phyloP scores from a whole-genome alignment of 768 basidiomycete genomes.

The Termitomyces heimii region DNA sequence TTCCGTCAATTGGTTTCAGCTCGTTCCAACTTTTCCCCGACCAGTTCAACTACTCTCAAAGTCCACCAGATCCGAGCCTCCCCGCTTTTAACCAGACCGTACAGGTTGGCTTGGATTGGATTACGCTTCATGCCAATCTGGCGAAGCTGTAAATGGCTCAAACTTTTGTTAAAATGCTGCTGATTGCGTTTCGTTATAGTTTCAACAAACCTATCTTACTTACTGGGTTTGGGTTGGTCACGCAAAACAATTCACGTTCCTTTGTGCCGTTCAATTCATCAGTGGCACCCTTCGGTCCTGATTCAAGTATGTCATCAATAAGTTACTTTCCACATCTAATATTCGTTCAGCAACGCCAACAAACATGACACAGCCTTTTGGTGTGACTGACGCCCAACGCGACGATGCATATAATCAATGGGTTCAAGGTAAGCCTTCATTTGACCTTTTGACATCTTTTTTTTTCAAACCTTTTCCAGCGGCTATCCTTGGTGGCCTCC shows the following conservation, averaged over 20 bases:
- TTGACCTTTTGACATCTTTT: background rate
- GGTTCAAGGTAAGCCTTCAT: constrained; percentile 32
- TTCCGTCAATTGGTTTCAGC: constrained; percentile 50
- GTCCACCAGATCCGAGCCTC: constrained; percentile 39
- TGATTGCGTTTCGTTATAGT: constrained; percentile 23
- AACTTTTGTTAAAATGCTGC: background rate
- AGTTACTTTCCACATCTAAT: background rate
- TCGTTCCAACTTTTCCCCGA: constrained; percentile 68
- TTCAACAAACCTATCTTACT: constrained; percentile 49
- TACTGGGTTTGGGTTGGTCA: constrained; percentile 59
- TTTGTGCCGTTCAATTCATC: constrained; percentile 63
- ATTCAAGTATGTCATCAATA: constrained; percentile 17
- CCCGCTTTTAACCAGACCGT: constrained; percentile 48
- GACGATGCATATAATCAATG: constrained; percentile 49
- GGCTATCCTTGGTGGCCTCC: constrained; percentile 33
- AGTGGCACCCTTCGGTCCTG: constrained; percentile 32
- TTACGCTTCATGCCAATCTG: constrained; percentile 38
- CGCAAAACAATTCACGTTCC: constrained; percentile 40
- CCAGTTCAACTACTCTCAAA: constrained; percentile 44
- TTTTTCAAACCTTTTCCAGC: constrained; percentile 21
- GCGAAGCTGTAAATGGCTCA: constrained; percentile 31
- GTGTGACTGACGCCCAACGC: constrained; percentile 48
- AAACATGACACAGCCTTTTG: constrained; percentile 27
- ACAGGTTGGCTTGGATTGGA: constrained; percentile 50
- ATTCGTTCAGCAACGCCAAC: background rate